Conservation (phyloP, 2,329 filamentous ascomycete genomes). For the Verruconis gallopava region DNA sequence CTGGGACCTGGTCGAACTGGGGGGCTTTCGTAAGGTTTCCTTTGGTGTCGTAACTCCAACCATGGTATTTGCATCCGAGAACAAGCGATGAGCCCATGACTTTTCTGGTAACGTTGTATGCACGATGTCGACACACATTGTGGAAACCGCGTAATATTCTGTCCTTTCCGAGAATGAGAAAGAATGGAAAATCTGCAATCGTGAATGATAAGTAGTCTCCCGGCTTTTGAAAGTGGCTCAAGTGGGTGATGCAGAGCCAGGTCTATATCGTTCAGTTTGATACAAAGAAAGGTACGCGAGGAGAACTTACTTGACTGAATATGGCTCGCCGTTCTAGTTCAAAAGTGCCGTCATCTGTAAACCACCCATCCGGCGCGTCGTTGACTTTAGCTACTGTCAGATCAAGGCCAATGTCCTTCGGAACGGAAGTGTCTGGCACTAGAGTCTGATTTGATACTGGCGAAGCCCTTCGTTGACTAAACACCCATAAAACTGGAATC, state of each 20-base stretch:
- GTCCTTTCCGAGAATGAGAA: conserved; percentile 26
- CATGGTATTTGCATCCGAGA: conserved; percentile 33
- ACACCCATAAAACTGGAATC: too few relatives aligned
- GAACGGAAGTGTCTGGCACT: too few relatives aligned
- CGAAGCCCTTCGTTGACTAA: too few relatives aligned
- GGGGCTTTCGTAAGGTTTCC: conserved; percentile 33
- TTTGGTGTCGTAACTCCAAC: conserved; percentile 33
- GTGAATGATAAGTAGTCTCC: conserved; percentile 26
- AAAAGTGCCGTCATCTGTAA: conserved; percentile 30
- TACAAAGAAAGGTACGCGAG: not conserved
- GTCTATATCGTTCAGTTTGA: conserved; percentile 14
- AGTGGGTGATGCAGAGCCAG: conserved; percentile 28
- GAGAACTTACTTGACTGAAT: conserved; percentile 31
- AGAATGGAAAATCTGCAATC: conserved; percentile 27
- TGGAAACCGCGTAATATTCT: conserved; percentile 29
- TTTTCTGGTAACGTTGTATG: conserved; percentile 29
- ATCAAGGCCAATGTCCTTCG: too few relatives aligned
- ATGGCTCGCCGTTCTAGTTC: conserved; percentile 37
- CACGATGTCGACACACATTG: conserved; percentile 34
- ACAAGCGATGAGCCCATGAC: conserved; percentile 25
- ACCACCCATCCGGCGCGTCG: conserved; percentile 20
- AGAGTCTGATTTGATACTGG: too few relatives aligned
- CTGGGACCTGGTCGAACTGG: conserved; percentile 26
- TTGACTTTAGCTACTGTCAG: not conserved
- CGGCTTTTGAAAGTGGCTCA: conserved; percentile 20